Percentiles rank a stretch among this genome's conserved stretches.
These are phyloP conservation scores for Noccaea caerulescens DNA, from an alignment of 345 rosid genomes.

Conservation along the genomic window DNA sequence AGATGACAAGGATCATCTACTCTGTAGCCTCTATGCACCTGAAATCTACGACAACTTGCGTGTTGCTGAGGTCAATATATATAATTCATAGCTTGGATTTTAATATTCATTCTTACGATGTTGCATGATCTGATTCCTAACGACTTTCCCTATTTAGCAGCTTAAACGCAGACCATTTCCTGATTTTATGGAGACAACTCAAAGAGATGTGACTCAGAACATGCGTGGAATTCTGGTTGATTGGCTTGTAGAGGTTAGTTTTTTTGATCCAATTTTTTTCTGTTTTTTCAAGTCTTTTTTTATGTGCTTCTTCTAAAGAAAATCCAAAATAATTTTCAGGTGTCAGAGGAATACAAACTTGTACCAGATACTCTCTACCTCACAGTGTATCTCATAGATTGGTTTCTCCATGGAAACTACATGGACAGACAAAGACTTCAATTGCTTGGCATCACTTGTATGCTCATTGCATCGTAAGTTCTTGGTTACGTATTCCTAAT, in stretches of 20 bases:
- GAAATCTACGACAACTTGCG: conserved; percentile 72
- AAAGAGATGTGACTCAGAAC: conserved; percentile 73
- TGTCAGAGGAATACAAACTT: conserved; percentile 87
- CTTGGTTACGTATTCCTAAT: neutral
- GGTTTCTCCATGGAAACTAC: conserved; percentile 71
- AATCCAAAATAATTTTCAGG: conserved; percentile 50
- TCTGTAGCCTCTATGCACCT: conserved; percentile 77
- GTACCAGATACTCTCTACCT: conserved; percentile 87
- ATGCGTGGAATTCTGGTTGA: conserved; percentile 92
- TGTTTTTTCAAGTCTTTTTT: neutral
- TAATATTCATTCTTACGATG: too few species aligned
- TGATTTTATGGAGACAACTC: conserved; percentile 69
- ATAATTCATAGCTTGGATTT: too few species aligned
- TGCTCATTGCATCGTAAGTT: conserved; percentile 94
- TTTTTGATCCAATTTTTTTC: neutral
- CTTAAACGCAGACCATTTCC: conserved; percentile 64
- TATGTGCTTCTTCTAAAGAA: conserved; percentile 17
- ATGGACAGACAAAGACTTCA: conserved; percentile 80
- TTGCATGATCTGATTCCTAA: too few species aligned
- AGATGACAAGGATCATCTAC: conserved; percentile 63
- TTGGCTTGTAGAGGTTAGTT: conserved; percentile 98
- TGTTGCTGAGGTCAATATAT: conserved; percentile 54
- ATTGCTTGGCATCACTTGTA: conserved; percentile 93
- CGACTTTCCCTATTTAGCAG: conserved; percentile 19
- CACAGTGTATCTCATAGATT: conserved; percentile 79